Percentiles rank a stretch among this genome's conserved stretches.
Conservation (phyloP, 345 rosid genomes). For the Aquilaria malaccensis region DNA sequence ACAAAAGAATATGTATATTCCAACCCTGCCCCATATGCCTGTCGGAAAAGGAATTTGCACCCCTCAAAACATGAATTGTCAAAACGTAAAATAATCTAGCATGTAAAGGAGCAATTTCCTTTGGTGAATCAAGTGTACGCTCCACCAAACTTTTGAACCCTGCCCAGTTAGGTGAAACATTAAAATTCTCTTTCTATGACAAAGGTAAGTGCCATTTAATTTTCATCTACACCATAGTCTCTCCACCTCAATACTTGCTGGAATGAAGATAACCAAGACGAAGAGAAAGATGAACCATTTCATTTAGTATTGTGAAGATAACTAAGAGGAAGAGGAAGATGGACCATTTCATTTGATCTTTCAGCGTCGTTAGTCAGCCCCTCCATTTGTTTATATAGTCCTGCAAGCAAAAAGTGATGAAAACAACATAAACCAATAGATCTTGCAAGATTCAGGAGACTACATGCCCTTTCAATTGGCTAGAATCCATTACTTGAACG, state of each 20-base stretch:
- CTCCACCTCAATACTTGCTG: background rate
- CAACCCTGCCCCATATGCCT: too few relatives aligned
- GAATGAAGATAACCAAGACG: background rate
- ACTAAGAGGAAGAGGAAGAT: slow-evolving; percentile 11
- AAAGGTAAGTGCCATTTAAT: background rate
- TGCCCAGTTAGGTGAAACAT: background rate
- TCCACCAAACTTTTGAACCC: too few relatives aligned
- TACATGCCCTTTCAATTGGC: too few relatives aligned
- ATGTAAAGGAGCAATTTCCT: too few relatives aligned
- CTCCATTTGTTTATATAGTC: slow-evolving; percentile 60
- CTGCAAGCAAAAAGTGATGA: slow-evolving; percentile 29
- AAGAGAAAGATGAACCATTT: slow-evolving; percentile 43
- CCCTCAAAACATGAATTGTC: too few relatives aligned
- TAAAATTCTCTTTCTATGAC: background rate
- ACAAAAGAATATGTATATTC: background rate
- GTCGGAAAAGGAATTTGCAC: too few relatives aligned
- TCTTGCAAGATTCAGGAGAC: too few relatives aligned
- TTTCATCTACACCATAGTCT: background rate
- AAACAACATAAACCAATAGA: slow-evolving; percentile 1
- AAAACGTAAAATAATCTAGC: too few relatives aligned
- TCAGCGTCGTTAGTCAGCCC: slow-evolving; percentile 74
- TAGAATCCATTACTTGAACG: too few relatives aligned
- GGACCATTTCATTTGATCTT: slow-evolving; percentile 82
- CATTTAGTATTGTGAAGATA: slow-evolving; percentile 25
- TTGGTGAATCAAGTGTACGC: too few relatives aligned